These are phyloP conservation scores for Coemansia sp. DNA, from an alignment of 192 early-diverging fungal species.

Conservation along the genomic window DNA sequence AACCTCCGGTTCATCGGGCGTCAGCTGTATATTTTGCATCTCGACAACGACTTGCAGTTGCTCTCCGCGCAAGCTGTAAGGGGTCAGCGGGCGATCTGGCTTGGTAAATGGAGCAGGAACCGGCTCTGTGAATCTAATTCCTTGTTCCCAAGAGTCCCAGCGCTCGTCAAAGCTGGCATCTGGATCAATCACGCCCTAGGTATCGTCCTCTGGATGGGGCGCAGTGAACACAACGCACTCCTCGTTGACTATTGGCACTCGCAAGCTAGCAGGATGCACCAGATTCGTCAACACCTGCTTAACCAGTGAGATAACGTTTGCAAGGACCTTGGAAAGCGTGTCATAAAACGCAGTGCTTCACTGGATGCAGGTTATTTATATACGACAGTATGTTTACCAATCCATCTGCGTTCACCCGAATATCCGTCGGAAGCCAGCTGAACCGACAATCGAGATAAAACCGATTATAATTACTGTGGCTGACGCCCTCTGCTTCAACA, in stretches of 20 bases:
- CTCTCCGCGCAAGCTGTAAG: constrained; percentile 29
- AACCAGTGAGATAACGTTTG: constrained; percentile 58
- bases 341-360: constrained; percentile 44
- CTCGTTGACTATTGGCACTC: background rate
- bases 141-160: background rate
- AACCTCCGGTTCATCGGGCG: constrained; percentile 59
- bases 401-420: constrained; percentile 44
- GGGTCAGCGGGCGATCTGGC: constrained; percentile 15
- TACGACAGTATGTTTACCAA: constrained; percentile 52
- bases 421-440: constrained; percentile 62
- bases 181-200: background rate
- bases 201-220: background rate
- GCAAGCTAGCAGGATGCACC: background rate
- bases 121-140: constrained; percentile 23
- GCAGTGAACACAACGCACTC: constrained; percentile 4
- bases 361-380: constrained; percentile 69
- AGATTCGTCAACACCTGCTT: constrained; percentile 39
- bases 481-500: background rate
- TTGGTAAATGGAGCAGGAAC: constrained; percentile 11
- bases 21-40: constrained; percentile 63
- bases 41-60: constrained; percentile 64
- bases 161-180: background rate
- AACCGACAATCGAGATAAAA: background rate
- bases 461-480: background rate
- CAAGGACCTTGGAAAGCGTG: constrained; percentile 46